A percentile compares a stretch with the other conserved stretches of the same genome.
Evolutionary conservation across 441 rosid species (phyloP).

Genomic region (Populus tomentosa): DNA sequence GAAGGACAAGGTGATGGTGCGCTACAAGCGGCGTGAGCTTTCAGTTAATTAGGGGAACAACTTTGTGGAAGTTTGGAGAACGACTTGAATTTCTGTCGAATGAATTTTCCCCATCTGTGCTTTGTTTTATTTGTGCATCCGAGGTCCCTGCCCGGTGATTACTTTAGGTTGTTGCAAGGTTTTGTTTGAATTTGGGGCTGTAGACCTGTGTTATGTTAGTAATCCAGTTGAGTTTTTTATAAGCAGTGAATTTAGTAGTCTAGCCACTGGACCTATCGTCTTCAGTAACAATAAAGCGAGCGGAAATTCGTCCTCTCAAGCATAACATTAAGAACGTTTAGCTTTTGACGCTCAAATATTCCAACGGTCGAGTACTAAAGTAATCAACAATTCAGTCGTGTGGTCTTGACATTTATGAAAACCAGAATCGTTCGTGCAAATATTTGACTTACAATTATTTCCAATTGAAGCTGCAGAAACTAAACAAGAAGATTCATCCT

Average conservation of each 20-base stretch:
- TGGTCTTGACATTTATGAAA: background rate
- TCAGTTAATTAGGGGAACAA: conserved; percentile 24
- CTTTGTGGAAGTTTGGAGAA: too few relatives aligned
- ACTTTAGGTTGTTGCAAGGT: background rate
- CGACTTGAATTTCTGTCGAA: background rate
- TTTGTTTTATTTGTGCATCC: background rate
- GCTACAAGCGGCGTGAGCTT: conserved; percentile 74
- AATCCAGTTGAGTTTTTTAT: background rate
- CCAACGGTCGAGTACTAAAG: too few relatives aligned
- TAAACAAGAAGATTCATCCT: background rate
- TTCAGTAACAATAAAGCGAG: too few relatives aligned
- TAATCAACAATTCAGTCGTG: background rate
- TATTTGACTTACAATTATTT: background rate
- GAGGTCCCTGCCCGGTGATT: background rate
- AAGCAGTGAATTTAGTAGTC: background rate
- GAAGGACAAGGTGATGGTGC: conserved; percentile 95
- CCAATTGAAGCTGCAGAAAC: background rate
- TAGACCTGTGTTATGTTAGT: background rate
- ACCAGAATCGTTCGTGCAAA: background rate
- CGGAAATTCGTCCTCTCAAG: background rate
- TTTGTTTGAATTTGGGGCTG: background rate
- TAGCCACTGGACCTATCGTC: too few relatives aligned
- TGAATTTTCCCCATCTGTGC: background rate
- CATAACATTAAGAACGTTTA: too few relatives aligned
- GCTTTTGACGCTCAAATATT: too few relatives aligned